Evolutionary conservation across 169 alveolate genomes (phyloP), one percentile per base, ranked within the genome.

Genomic region (Theileria annulata): DNA sequence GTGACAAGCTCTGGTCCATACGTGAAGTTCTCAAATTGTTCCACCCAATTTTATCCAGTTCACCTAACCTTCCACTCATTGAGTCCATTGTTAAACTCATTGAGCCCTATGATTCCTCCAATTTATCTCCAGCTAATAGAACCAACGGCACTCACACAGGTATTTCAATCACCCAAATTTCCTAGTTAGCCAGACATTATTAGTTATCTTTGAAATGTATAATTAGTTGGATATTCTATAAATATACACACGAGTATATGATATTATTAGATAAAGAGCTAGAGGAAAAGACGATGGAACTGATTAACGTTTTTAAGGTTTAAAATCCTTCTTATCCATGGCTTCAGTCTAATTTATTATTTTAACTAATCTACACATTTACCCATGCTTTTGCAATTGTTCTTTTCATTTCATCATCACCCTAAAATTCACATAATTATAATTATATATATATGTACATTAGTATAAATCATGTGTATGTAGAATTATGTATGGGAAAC

Each of bases 361-460:
- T 21, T 23, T 49, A 69, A 6, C 8, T 54, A 27, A 67, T 86
- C 48, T 80, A 74, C 12, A 94, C 94, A 68, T 92, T 93, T 9
- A 94, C 85, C 98, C 98, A 95, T 49, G 98, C 98, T 81, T 95
- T 96, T n/a, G 98, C 98, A 48, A 95, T 95, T 56, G 98, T 95
- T 69, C 97, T 87, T 75, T 95, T 95, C 98, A 95, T 95, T 31
- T 95, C 96, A 62, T 95, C 97, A 75, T 95, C 98, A 1, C 98
- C 98, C 74, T 72, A 35, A 54, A 30, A 56, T 70, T 19, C 21
- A 19, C 28, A 64, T 64, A 42, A 25, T 19, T 64, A 42, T 19
- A 31, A 64, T 64, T 0, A 35, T 27, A 21, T 25, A 21, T 28
- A 21, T n/a, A n/a, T n/a, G n/a, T n/a, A n/a, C n/a, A n/a, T n/a